phyloP scores from a whole-genome alignment of 1,139 yeast genomes.

The Nakaseomyces kungkrabaensis region DNA sequence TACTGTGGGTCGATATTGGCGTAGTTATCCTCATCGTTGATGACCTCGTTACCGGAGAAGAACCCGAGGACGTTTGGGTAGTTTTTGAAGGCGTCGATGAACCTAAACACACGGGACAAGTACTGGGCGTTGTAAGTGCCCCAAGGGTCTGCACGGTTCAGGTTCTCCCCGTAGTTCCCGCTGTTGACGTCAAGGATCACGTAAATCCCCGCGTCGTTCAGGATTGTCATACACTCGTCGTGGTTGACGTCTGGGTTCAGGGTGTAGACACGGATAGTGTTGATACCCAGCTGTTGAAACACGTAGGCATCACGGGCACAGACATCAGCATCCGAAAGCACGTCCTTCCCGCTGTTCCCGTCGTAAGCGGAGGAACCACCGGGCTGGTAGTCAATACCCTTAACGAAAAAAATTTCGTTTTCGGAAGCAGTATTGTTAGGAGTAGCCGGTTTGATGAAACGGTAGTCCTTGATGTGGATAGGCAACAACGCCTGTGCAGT shows the following conservation, averaged over 20 bases:
- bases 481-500: constrained; percentile 35
- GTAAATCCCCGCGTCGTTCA: constrained; percentile 83
- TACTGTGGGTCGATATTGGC: constrained; percentile 57
- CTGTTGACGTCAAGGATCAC: constrained; percentile 80
- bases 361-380: constrained; percentile 59
- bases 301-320: constrained; percentile 78
- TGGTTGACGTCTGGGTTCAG: constrained; percentile 72
- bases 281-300: constrained; percentile 67
- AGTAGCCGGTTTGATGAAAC: constrained; percentile 39
- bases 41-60: constrained; percentile 87
- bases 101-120: constrained; percentile 63
- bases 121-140: constrained; percentile 60
- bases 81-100: constrained; percentile 72
- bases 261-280: constrained; percentile 62
- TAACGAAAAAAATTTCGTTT: constrained; percentile 42
- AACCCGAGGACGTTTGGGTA: constrained; percentile 86
- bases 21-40: constrained; percentile 61
- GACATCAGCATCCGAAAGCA: constrained; percentile 57
- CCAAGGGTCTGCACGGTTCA: constrained; percentile 66
- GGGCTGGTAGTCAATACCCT: constrained; percentile 64
- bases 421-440: constrained; percentile 29
- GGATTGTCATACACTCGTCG: constrained; percentile 77
- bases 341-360: constrained; percentile 40
- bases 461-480: constrained; percentile 35
- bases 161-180: constrained; percentile 52